Base-by-base conservation (phyloP, 192 early-diverging fungal genomes). In the Backusella macrospora region DNA sequence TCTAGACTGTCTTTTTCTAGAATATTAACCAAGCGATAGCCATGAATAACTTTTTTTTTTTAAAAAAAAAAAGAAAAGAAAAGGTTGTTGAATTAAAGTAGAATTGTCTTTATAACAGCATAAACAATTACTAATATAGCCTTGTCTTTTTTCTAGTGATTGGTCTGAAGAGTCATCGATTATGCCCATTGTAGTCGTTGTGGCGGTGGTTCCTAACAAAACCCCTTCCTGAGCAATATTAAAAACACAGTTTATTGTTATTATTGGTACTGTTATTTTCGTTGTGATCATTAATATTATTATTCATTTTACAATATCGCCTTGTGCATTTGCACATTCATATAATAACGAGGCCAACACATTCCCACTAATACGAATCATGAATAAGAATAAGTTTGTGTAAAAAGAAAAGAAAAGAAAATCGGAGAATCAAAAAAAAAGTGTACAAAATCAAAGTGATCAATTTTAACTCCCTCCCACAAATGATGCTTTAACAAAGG, bases 101-200 rank as follows among this genome's bases (percentile, higher is more conserved):
- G 23, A 52, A 8, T 52, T 34, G 29, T 34, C 29, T 34, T 34
- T 34, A 34, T 34, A 34, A 2, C 2, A 34, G 2, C 29, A 34
- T 0, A 34, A 34, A 34, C 29, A 52, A 18, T 59, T 59, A 59
- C 52, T 59, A 23, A 59, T 59, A 23, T 23, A 59, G 8, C 52
- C 52, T 59, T 59, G 52, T 59, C 52, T 59, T 23, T 59, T 59
- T 59, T 59, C 52, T 26, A 26, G 12, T 26, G 52, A 18, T 5
- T 59, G 52, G n/a, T 59, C 52, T 59, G 52, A 59, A 59, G 52
- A 26, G 52, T 59, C 52, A 29, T 59, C 13, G 21, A 59, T 59
- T 26, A 59, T 5, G 12, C 52, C 52, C 52, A 59, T 59, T 59
- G 52, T 59, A 23, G 52, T 59, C 26, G 23, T 59, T 59, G 52